Evolutionary conservation across 805 yeast genomes (phyloP).

Genomic region (Kodamaea lidongshanica): DNA sequence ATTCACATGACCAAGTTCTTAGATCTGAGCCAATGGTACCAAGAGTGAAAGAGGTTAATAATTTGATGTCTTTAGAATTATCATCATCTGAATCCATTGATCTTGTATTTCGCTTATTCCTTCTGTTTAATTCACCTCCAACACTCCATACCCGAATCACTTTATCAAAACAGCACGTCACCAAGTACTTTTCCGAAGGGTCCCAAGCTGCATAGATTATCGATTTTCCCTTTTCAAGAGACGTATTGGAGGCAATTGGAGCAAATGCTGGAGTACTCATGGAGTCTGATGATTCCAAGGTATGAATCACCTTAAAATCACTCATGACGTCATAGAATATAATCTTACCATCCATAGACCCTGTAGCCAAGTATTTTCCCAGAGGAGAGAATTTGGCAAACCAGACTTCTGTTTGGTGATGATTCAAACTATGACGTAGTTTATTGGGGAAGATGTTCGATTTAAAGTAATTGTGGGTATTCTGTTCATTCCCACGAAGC

Average conservation of each 20-base stretch:
- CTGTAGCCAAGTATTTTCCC: conserved; percentile 72
- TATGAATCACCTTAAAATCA: conserved; percentile 26
- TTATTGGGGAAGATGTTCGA: conserved; percentile 39
- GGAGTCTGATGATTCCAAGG: conserved; percentile 23
- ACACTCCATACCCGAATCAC: conserved; percentile 66
- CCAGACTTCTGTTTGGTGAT: conserved; percentile 80
- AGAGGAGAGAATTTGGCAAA: conserved; percentile 67
- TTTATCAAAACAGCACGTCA: conserved; percentile 70
- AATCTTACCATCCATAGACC: conserved; percentile 61
- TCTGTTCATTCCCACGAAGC: conserved; percentile 1
- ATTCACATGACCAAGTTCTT: conserved; percentile 52
- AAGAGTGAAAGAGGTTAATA: conserved; percentile 32
- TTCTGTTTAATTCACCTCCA: conserved; percentile 18
- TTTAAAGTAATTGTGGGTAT: conserved; percentile 6
- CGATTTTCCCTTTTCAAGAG: conserved; percentile 35
- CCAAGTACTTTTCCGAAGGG: conserved; percentile 56
- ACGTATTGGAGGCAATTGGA: conserved; percentile 20
- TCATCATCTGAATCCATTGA: conserved; percentile 16
- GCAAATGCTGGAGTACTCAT: conserved; percentile 25
- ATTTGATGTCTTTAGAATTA: conserved; percentile 11
- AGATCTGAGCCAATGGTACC: conserved; percentile 38
- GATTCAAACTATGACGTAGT: conserved; percentile 39
- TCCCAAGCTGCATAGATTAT: conserved; percentile 73
- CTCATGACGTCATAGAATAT: conserved; percentile 59
- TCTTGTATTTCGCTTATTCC: conserved; percentile 19